Conservation (phyloP, 2,329 filamentous ascomycete species). For the Colletotrichum sp. region DNA sequence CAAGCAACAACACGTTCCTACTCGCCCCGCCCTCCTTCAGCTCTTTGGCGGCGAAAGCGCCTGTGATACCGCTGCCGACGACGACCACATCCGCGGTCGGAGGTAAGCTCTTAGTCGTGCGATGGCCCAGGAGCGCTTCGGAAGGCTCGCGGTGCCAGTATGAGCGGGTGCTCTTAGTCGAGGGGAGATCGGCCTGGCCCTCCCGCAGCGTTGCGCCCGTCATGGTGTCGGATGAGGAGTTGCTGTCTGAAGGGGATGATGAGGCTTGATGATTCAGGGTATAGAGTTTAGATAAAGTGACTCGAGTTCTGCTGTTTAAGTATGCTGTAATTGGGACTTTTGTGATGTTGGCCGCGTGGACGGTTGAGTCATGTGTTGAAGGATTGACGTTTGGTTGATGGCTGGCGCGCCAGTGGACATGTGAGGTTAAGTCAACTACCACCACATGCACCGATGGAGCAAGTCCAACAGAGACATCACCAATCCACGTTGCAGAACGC, state of each 20-base stretch:
- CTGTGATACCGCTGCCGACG: slow-evolving; percentile 78
- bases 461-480: background rate
- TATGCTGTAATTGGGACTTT: background rate
- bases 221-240: slow-evolving; percentile 28
- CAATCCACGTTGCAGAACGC: background rate
- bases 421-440: background rate
- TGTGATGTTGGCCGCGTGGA: background rate
- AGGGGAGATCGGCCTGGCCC: slow-evolving; percentile 62
- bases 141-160: slow-evolving; percentile 80
- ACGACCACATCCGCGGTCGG: slow-evolving; percentile 70
- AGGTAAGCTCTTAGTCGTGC: slow-evolving; percentile 69
- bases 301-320: background rate
- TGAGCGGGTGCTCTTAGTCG: slow-evolving; percentile 63
- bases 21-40: slow-evolving; percentile 51
- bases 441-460: background rate
- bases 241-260: background rate
- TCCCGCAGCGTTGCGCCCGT: slow-evolving; percentile 31
- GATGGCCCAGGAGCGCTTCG: slow-evolving; percentile 67
- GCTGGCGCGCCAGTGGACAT: background rate
- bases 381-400: background rate
- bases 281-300: background rate
- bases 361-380: background rate
- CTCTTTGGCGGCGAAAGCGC: slow-evolving; percentile 72
- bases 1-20: slow-evolving; percentile 71
- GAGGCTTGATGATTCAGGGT: background rate